Conservation (phyloP, 129 eudicot genomes). For the Flaveria linearis region DNA sequence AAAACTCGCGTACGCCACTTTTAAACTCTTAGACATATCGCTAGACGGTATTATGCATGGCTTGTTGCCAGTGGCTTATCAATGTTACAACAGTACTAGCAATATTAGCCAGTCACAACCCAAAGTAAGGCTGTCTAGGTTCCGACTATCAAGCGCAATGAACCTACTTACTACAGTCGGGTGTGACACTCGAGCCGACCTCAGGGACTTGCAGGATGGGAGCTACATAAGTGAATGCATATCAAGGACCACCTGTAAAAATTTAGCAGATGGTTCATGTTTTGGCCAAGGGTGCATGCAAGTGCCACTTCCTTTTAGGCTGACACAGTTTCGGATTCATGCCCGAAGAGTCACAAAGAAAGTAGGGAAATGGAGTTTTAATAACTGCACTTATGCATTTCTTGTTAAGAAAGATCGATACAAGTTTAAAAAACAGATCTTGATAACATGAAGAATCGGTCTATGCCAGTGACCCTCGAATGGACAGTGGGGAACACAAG, state of each 20-base stretch:
- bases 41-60: constrained; percentile 21
- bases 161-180: constrained; percentile 31
- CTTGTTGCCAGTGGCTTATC: constrained; percentile 16
- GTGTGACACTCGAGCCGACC: background rate
- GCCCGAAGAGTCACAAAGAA: too few species aligned
- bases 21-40: constrained; percentile 14
- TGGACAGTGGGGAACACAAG: constrained; percentile 20
- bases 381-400: too few species aligned
- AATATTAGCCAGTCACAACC: background rate
- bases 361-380: too few species aligned
- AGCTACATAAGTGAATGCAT: constrained; percentile 4
- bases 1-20: background rate
- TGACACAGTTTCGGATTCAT: background rate
- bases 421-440: too few species aligned
- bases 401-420: too few species aligned
- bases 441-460: background rate
- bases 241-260: background rate
- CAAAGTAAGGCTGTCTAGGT: background rate
- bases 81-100: constrained; percentile 22
- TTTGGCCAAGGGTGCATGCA: constrained; percentile 33
- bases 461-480: constrained; percentile 19
- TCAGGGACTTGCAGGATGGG: background rate
- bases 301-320: constrained; percentile 1
- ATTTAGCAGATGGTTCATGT: constrained; percentile 21
- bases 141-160: constrained; percentile 11